Conservation (phyloP, 371 early-diverging fungal species). For the Mortierella sp. region DNA sequence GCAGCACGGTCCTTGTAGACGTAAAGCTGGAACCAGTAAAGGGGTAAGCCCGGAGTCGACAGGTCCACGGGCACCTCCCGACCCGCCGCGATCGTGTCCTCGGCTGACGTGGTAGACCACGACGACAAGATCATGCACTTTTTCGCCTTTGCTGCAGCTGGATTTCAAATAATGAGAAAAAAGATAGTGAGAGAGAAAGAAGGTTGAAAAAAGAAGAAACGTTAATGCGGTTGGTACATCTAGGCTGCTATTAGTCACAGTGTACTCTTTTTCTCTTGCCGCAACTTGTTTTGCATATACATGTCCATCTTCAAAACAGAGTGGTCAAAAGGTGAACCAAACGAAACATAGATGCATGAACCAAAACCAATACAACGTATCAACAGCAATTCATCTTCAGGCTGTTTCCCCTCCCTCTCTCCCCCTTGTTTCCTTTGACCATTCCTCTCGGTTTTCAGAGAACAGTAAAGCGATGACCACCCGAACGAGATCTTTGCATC, state of each 20-base stretch:
- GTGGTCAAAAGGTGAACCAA: not conserved
- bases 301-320: not conserved
- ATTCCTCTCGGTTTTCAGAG: no score
- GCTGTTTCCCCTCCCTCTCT: not conserved
- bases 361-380: not conserved
- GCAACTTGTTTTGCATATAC: not conserved
- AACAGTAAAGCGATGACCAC: not conserved
- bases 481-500: not conserved
- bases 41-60: constrained; percentile 54
- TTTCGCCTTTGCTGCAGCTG: constrained; percentile 57
- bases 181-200: not conserved
- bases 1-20: constrained; percentile 85
- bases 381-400: not conserved
- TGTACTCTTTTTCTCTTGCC: not conserved
- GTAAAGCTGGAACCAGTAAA: constrained; percentile 93
- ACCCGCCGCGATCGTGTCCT: constrained; percentile 69
- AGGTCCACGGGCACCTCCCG: constrained; percentile 54
- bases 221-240: not conserved
- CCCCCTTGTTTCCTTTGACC: no score
- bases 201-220: not conserved
- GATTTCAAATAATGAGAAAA: constrained; percentile 2
- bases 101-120: constrained; percentile 64
- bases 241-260: not conserved
- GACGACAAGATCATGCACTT: constrained; percentile 71
- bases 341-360: not conserved